Evolutionary conservation across 2,329 filamentous ascomycete species (phyloP).

Genomic region (Penicillium corylophilum): DNA sequence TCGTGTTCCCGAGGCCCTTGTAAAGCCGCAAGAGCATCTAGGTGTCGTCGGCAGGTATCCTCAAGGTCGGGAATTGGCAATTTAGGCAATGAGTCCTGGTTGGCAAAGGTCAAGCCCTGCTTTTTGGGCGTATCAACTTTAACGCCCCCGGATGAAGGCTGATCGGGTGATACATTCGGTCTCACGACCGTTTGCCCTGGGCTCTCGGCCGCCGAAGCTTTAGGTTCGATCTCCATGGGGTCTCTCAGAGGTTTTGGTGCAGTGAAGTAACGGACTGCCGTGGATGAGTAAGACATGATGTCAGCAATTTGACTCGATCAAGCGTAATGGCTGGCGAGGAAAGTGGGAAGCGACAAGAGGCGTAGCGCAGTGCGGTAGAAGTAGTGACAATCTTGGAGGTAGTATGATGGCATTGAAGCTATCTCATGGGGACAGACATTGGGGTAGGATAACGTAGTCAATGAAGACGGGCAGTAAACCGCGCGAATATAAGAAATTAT

Average conservation of each 20-base stretch:
- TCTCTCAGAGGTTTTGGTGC: constrained; percentile 71
- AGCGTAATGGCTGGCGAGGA: constrained; percentile 72
- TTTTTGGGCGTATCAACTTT: constrained; percentile 39
- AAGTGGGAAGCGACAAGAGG: constrained; percentile 78
- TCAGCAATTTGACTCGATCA: constrained; percentile 30
- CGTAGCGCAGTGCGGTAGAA: constrained; percentile 88
- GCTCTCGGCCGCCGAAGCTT: constrained; percentile 4
- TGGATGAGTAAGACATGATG: constrained; percentile 59
- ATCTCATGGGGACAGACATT: constrained; percentile 41
- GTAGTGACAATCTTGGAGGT: constrained; percentile 83
- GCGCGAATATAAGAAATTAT: constrained; percentile 4
- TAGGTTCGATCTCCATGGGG: constrained; percentile 53
- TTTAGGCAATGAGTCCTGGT: constrained; percentile 85
- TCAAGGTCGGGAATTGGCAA: constrained; percentile 90
- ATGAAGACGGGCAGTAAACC: neutral
- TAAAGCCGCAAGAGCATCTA: constrained; percentile 75
- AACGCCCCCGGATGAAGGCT: constrained; percentile 10
- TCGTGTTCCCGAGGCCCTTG: constrained; percentile 78
- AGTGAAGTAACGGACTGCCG: constrained; percentile 69
- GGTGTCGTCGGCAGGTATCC: constrained; percentile 72
- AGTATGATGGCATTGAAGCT: constrained; percentile 72
- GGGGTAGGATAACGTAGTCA: neutral
- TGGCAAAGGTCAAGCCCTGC: constrained; percentile 80
- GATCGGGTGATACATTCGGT: constrained; percentile 17
- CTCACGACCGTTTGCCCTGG: constrained; percentile 25